phyloP scores from a whole-genome alignment of 768 basidiomycete species.

The Leccinum broughii region DNA sequence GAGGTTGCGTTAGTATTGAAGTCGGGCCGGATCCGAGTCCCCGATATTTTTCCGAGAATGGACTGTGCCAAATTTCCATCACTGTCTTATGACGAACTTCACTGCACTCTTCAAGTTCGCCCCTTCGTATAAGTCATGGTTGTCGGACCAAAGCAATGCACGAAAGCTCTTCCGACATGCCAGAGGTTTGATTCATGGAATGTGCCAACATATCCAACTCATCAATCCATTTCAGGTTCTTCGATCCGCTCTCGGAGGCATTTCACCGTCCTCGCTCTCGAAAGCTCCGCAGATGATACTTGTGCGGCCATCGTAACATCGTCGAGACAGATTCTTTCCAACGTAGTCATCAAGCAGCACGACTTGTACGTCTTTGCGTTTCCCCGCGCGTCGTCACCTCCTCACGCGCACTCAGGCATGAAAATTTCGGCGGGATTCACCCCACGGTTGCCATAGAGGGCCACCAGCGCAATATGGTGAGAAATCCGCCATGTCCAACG shows the following conservation, averaged over 20 bases:
- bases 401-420: slow-evolving; percentile 18
- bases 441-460: slow-evolving; percentile 73
- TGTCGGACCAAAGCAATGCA: background rate
- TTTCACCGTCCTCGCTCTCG: slow-evolving; percentile 74
- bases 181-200: background rate
- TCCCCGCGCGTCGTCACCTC: background rate
- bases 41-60: too few relatives aligned
- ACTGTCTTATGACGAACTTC: too few relatives aligned
- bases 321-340: slow-evolving; percentile 68
- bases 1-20: too few relatives aligned
- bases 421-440: slow-evolving; percentile 65
- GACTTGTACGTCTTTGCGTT: slow-evolving; percentile 42
- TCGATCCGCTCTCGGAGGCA: background rate
- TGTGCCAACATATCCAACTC: background rate
- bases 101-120: background rate
- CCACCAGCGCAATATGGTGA: slow-evolving; percentile 79
- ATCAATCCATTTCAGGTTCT: background rate
- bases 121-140: background rate
- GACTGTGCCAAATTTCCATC: too few relatives aligned
- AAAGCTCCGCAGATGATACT: slow-evolving; percentile 93
- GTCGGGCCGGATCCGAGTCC: too few relatives aligned
- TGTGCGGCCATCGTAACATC: slow-evolving; percentile 86
- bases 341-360: slow-evolving; percentile 85
- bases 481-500: background rate
- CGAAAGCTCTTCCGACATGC: background rate